Evolutionary conservation across 1,284 basidiomycete species (phyloP).

Genomic region (Cronartium quercuum): DNA sequence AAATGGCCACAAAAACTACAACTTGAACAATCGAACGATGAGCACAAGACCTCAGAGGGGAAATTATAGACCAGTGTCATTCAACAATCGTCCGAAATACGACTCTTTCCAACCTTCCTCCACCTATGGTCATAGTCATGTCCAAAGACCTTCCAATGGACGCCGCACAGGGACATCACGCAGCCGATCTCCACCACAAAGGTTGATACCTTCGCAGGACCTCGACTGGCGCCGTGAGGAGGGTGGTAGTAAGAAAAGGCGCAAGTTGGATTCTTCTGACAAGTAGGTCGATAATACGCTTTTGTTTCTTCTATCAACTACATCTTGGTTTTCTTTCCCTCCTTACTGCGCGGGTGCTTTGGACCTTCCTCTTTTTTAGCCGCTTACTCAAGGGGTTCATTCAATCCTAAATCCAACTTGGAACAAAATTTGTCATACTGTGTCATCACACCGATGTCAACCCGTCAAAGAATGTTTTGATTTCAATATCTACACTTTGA

Average conservation of each 20-base stretch:
- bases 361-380: too few relatives aligned
- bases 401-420: too few relatives aligned
- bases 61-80: not conserved
- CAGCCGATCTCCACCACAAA: slow-evolving; percentile 1
- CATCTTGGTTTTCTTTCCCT: too few relatives aligned
- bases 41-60: not conserved
- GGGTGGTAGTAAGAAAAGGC: not conserved
- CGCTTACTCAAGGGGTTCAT: too few relatives aligned
- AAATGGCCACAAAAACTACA: not conserved
- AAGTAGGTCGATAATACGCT: too few relatives aligned
- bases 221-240: not conserved
- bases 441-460: too few relatives aligned
- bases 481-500: too few relatives aligned
- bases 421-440: too few relatives aligned
- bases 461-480: too few relatives aligned
- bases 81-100: not conserved
- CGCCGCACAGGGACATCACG: not conserved
- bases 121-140: not conserved
- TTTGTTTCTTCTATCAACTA: too few relatives aligned
- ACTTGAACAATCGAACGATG: not conserved
- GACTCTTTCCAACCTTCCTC: not conserved
- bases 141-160: not conserved
- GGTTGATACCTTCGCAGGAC: not conserved
- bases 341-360: too few relatives aligned
- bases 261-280: not conserved